phyloP scores from a whole-genome alignment of 1,284 basidiomycete genomes.

The Athelia sp. region DNA sequence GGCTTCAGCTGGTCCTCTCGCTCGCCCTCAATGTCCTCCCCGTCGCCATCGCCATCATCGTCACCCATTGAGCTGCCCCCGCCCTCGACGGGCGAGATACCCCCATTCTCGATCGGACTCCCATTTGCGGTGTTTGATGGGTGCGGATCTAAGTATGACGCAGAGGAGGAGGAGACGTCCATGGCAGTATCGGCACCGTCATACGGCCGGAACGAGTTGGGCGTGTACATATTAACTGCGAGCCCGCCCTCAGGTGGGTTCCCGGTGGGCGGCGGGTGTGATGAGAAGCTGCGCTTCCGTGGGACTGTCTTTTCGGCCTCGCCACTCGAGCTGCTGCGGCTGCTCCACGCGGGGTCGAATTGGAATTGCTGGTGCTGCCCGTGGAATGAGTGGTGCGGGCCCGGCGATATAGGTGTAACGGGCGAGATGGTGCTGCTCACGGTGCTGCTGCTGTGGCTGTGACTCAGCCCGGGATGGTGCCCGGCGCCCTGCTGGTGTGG shows the following conservation, averaged over 20 bases:
- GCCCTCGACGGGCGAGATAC: slow-evolving; percentile 31
- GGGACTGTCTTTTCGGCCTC: slow-evolving; percentile 41
- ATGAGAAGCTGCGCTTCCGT: slow-evolving; percentile 58
- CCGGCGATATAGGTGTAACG: slow-evolving; percentile 53
- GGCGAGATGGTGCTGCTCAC: slow-evolving; percentile 37
- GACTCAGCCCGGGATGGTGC: neutral
- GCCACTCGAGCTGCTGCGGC: slow-evolving; percentile 13
- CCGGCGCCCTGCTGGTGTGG: no score
- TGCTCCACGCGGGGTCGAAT: slow-evolving; percentile 5
- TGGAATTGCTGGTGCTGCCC: slow-evolving; percentile 7
- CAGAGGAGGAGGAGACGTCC: no score
- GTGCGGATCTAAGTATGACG: no score
- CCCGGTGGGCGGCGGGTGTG: slow-evolving; percentile 34
- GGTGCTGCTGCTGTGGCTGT: slow-evolving; percentile 1
- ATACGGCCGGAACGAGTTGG: slow-evolving; percentile 9
- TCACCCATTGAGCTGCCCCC: slow-evolving; percentile 16
- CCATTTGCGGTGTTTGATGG: slow-evolving; percentile 23
- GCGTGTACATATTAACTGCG: neutral
- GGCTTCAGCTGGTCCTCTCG: slow-evolving; percentile 27
- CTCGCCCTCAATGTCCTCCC: slow-evolving; percentile 26
- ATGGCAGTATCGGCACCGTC: slow-evolving; percentile 25
- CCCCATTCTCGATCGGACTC: slow-evolving; percentile 52
- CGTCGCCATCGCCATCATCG: slow-evolving; percentile 20
- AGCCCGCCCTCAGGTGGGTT: no score
- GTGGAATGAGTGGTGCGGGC: slow-evolving; percentile 25